phyloP scores from a whole-genome alignment of 2,329 filamentous ascomycete species.

The Xylariaceae sp. region DNA sequence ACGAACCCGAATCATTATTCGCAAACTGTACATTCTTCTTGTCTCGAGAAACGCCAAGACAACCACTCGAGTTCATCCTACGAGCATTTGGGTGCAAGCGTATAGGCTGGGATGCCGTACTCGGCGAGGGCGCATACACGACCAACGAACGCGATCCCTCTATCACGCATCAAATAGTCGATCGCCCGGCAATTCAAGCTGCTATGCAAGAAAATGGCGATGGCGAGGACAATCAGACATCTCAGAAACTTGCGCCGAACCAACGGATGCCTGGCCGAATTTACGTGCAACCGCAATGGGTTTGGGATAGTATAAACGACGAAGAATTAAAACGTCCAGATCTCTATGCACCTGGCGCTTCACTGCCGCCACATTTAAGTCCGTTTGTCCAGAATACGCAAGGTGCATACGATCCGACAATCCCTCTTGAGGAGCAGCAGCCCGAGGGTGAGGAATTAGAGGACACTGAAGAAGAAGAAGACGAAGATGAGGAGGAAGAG shows the following conservation, averaged over 20 bases:
- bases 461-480: conserved; percentile 60
- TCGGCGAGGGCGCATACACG: conserved; percentile 91
- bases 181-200: conserved; percentile 76
- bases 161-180: conserved; percentile 96
- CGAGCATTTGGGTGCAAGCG: conserved; percentile 94
- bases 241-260: conserved; percentile 61
- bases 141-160: conserved; percentile 82
- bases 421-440: conserved; percentile 84
- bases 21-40: conserved; percentile 88
- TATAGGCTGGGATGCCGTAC: conserved; percentile 89
- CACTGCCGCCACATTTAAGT: conserved; percentile 90
- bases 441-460: conserved; percentile 81
- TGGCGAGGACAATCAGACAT: conserved; percentile 63
- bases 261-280: conserved; percentile 85
- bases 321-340: conserved; percentile 85
- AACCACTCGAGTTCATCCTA: conserved; percentile 89
- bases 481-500: conserved; percentile 50
- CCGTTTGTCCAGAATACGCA: conserved; percentile 89
- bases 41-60: conserved; percentile 88
- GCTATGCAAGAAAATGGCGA: conserved; percentile 52
- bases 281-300: conserved; percentile 97
- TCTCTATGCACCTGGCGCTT: conserved; percentile 85
- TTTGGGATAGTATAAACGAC: conserved; percentile 96
- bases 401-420: conserved; percentile 89
- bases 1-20: conserved; percentile 76